Evolutionary conservation across 768 basidiomycete species (phyloP).

Genomic region (Boletus fagicola): DNA sequence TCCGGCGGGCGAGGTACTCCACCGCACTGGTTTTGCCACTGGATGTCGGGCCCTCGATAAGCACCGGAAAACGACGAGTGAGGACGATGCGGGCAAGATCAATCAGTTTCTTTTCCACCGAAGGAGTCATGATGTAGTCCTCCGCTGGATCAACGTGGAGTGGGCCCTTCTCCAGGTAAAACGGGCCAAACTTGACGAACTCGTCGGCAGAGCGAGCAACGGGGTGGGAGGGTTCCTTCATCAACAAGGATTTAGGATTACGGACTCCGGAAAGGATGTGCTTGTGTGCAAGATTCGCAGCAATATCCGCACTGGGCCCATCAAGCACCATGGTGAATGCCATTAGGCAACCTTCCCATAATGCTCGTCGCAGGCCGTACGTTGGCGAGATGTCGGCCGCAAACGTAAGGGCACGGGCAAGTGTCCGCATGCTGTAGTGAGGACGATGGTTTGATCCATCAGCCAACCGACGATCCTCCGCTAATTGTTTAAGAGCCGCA

Average conservation of each 20-base stretch:
- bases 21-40: conserved; percentile 97
- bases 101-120: conserved; percentile 90
- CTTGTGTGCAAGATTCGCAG: conserved; percentile 67
- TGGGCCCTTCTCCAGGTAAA: conserved; percentile 82
- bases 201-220: conserved; percentile 45
- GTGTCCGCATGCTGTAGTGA: conserved; percentile 96
- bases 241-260: conserved; percentile 73
- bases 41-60: conserved; percentile 98
- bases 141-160: conserved; percentile 60
- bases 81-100: conserved; percentile 91
- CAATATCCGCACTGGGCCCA: conserved; percentile 60
- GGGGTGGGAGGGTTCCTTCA: conserved; percentile 63
- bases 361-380: conserved; percentile 79
- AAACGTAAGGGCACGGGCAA: conserved; percentile 87
- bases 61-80: conserved; percentile 86
- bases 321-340: conserved; percentile 96
- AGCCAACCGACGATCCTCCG: conserved; percentile 73
- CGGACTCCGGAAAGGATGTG: conserved; percentile 77
- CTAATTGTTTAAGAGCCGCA: conserved; percentile 69
- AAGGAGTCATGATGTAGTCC: conserved; percentile 93
- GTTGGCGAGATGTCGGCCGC: conserved; percentile 74
- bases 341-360: conserved; percentile 98
- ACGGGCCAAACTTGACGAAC: conserved; percentile 85
- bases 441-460: conserved; percentile 92
- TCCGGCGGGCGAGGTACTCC: conserved; percentile 89